A percentile compares a stretch with the other conserved stretches of the same genome.
These are phyloP conservation scores for Ramaria rubella DNA, from an alignment of 768 basidiomycete genomes.

Conservation along the genomic window DNA sequence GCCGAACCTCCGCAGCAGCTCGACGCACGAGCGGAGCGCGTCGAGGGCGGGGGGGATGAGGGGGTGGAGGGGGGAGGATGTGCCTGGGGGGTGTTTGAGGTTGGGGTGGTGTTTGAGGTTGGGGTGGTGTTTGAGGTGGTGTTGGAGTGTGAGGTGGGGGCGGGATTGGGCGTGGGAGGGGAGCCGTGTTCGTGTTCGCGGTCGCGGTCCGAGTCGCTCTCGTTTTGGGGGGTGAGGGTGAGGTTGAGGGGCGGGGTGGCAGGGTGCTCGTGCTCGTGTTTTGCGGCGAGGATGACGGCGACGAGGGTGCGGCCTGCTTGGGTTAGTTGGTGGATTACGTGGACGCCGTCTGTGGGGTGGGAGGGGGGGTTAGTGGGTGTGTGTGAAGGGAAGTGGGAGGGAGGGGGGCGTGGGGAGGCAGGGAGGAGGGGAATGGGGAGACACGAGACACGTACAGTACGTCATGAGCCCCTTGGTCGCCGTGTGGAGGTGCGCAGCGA, in stretches of 20 bases:
- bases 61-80: slow-evolving; percentile 61
- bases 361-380: no score
- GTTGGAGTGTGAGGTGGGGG: not conserved
- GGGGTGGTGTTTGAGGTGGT: not conserved
- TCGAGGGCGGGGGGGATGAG: slow-evolving; percentile 79
- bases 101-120: no score
- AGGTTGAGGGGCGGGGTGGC: not conserved
- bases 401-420: no score
- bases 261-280: slow-evolving; percentile 68
- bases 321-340: slow-evolving; percentile 92
- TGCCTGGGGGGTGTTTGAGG: no score
- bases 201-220: not conserved
- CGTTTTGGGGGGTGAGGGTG: not conserved
- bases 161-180: not conserved
- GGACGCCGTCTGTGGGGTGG: slow-evolving; percentile 66
- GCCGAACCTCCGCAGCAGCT: slow-evolving; percentile 81
- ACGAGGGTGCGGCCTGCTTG: slow-evolving; percentile 89
- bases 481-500: slow-evolving; percentile 75
- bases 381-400: not conserved
- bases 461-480: slow-evolving; percentile 90
- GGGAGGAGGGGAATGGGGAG: not conserved
- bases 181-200: not conserved
- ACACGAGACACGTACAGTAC: slow-evolving; percentile 59
- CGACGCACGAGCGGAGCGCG: slow-evolving; percentile 81
- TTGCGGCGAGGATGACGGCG: slow-evolving; percentile 82